These are phyloP conservation scores for Gynandropsis gynandra DNA, from an alignment of 345 rosid genomes.

Conservation along the genomic window DNA sequence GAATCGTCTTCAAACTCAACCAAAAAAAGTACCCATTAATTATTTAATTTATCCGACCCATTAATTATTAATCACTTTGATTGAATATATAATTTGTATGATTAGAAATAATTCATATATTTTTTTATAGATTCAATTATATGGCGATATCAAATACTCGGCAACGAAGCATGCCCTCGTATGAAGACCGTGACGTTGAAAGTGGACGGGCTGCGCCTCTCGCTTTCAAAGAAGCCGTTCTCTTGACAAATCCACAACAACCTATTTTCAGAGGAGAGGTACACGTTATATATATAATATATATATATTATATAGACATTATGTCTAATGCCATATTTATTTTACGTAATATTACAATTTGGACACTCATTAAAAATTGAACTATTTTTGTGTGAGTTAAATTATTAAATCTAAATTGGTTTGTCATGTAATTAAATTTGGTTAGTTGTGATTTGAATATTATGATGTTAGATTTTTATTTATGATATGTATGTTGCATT, in stretches of 20 bases:
- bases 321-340: too few species aligned
- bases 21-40: conserved; percentile 32
- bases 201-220: conserved; percentile 29
- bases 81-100: background rate
- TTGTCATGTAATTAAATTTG: too few species aligned
- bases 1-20: conserved; percentile 73
- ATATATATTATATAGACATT: too few species aligned
- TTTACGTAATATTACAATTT: too few species aligned
- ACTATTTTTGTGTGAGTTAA: too few species aligned
- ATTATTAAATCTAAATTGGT: too few species aligned
- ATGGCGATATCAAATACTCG: conserved; percentile 72
- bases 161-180: conserved; percentile 66
- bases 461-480: too few species aligned
- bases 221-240: conserved; percentile 86
- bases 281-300: conserved; percentile 3
- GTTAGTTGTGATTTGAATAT: too few species aligned
- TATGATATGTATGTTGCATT: too few species aligned
- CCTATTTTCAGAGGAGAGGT: conserved; percentile 67
- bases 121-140: conserved; percentile 14
- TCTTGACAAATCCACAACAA: conserved; percentile 48
- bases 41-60: background rate
- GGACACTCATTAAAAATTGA: too few species aligned
- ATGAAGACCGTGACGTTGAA: conserved; percentile 35
- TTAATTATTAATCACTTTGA: background rate
- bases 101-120: background rate